phyloP scores from a whole-genome alignment of 1,284 basidiomycete genomes.

The Crucibulum parvulum region DNA sequence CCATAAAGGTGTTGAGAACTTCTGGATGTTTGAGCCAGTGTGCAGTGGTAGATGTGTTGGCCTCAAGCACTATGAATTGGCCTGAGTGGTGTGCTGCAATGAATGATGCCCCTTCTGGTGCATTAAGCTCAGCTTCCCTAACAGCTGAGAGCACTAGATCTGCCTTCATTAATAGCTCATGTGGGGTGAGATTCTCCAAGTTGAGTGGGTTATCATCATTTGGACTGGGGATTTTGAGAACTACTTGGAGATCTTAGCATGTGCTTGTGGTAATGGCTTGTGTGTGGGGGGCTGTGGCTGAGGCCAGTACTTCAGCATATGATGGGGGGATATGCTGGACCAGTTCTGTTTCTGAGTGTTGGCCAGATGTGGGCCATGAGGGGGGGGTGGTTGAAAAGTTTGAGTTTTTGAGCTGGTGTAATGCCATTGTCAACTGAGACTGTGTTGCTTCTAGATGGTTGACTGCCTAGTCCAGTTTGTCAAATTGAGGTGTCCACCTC shows the following conservation, averaged over 20 bases:
- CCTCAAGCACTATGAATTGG: neutral
- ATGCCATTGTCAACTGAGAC: neutral
- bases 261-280: neutral
- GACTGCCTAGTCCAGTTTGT: neutral
- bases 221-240: neutral
- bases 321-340: neutral
- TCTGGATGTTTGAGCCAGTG: neutral
- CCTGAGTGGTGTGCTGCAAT: neutral
- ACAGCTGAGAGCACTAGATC: neutral
- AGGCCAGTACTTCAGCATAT: neutral
- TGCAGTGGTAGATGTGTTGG: neutral
- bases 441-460: neutral
- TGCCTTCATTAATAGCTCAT: neutral
- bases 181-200: neutral
- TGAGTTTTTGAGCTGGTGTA: neutral
- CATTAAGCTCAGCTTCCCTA: neutral
- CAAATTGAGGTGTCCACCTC: neutral
- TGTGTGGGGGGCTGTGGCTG: neutral
- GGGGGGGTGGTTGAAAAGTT: too few relatives aligned
- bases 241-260: neutral
- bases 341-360: neutral
- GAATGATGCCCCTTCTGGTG: neutral
- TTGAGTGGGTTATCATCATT: neutral
- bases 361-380: neutral
- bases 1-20: neutral